phyloP scores from a whole-genome alignment of 192 early-diverging fungal genomes.

The Thamnidium elegans region DNA sequence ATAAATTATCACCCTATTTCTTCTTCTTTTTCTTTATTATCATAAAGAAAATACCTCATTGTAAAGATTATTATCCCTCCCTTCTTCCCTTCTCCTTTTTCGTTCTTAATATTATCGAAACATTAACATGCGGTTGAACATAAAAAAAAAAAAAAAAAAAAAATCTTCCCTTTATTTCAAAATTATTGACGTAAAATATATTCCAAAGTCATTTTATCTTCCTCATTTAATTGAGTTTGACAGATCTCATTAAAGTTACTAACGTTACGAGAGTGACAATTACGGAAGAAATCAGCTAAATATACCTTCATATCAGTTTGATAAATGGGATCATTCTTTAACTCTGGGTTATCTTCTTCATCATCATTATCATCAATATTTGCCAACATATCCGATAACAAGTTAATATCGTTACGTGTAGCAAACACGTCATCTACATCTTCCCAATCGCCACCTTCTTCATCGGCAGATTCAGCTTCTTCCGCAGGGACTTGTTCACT shows the following conservation, averaged over 20 bases:
- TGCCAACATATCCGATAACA: slow-evolving; percentile 46
- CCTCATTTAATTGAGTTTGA: slow-evolving; percentile 34
- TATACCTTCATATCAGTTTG: slow-evolving; percentile 65
- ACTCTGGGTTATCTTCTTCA: slow-evolving; percentile 62
- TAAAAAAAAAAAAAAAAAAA: too few relatives aligned
- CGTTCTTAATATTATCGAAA: too few relatives aligned
- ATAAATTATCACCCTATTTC: too few relatives aligned
- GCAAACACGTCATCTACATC: slow-evolving; percentile 52
- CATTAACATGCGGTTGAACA: too few relatives aligned
- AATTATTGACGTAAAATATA: background rate
- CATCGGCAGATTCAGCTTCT: slow-evolving; percentile 52
- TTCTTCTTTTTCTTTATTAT: too few relatives aligned
- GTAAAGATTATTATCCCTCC: too few relatives aligned
- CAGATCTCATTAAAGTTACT: slow-evolving; percentile 39
- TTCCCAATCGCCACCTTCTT: slow-evolving; percentile 64
- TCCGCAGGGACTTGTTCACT: slow-evolving; percentile 51
- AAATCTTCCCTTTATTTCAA: too few relatives aligned
- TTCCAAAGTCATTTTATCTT: slow-evolving; percentile 20
- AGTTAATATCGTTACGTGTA: slow-evolving; percentile 44
- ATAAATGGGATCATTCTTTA: slow-evolving; percentile 64
- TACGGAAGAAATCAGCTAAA: slow-evolving; percentile 54
- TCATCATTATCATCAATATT: slow-evolving; percentile 57
- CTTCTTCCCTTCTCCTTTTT: too few relatives aligned
- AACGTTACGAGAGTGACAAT: slow-evolving; percentile 48
- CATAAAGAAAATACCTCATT: too few relatives aligned